Conservation (phyloP, 1,139 yeast genomes). For the Debaryomycetaceae sp. region DNA sequence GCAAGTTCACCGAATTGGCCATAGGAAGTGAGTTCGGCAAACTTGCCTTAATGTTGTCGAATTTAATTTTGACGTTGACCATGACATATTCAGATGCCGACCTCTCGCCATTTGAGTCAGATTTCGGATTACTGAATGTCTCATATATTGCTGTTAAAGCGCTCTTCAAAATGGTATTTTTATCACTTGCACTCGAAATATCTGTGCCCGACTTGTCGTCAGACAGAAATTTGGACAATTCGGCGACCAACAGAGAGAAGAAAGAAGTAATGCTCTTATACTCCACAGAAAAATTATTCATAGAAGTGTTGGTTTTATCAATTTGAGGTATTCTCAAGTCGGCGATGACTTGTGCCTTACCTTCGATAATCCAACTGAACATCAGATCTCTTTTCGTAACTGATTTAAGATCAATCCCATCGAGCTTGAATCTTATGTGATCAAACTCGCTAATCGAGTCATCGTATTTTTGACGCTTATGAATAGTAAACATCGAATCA, state of each 20-base stretch:
- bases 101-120: conserved; percentile 5
- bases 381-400: conserved; percentile 39
- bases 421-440: conserved; percentile 57
- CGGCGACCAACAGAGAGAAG: conserved; percentile 25
- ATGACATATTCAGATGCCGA: conserved; percentile 49
- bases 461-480: conserved; percentile 42
- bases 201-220: conserved; percentile 4
- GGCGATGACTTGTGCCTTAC: conserved; percentile 65
- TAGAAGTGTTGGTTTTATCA: conserved; percentile 14
- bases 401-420: conserved; percentile 56
- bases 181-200: conserved; percentile 12
- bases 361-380: conserved; percentile 69
- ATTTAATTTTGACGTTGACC: conserved; percentile 60
- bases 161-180: conserved; percentile 32
- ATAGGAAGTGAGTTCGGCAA: conserved; percentile 52
- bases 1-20: conserved; percentile 48
- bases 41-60: conserved; percentile 57
- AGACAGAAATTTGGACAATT: conserved; percentile 21
- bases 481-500: conserved; percentile 71
- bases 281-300: conserved; percentile 18
- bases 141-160: conserved; percentile 44
- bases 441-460: conserved; percentile 29
- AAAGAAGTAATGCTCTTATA: conserved; percentile 24
- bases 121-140: conserved; percentile 28
- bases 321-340: conserved; percentile 64